A percentile compares a stretch with the other conserved stretches of the same genome.
Evolutionary conservation across 805 yeast species (phyloP).

Genomic region (Candida corydali): DNA sequence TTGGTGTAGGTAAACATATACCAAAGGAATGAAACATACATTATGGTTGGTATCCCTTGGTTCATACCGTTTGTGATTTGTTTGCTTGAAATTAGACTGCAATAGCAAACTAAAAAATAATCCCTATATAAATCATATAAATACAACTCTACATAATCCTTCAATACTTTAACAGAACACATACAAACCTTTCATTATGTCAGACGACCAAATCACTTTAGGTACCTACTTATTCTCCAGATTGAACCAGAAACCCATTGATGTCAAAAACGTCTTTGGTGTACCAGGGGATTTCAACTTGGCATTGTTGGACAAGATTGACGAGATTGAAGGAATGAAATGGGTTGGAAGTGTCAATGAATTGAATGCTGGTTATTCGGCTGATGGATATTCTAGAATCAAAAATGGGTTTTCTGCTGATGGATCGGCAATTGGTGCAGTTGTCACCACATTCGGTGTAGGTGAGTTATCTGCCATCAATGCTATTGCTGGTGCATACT

Average conservation of each 20-base stretch:
- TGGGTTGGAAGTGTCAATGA: constrained; percentile 90
- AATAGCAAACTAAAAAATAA: too few species aligned
- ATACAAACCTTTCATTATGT: constrained; percentile 36
- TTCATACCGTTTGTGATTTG: too few species aligned
- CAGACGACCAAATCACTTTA: constrained; percentile 44
- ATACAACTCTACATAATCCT: too few species aligned
- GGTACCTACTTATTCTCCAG: constrained; percentile 65
- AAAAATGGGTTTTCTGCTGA: constrained; percentile 46
- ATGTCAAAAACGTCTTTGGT: constrained; percentile 54
- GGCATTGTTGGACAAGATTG: constrained; percentile 61
- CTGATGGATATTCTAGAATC: constrained; percentile 78
- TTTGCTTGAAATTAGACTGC: too few species aligned
- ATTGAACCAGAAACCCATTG: constrained; percentile 48
- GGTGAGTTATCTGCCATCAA: constrained; percentile 84
- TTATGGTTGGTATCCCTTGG: too few species aligned
- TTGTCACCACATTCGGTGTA: constrained; percentile 75
- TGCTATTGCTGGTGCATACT: constrained; percentile 76
- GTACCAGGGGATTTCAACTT: constrained; percentile 78
- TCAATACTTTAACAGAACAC: too few species aligned
- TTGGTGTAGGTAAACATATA: too few species aligned
- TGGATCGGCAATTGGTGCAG: constrained; percentile 30
- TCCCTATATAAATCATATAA: too few species aligned
- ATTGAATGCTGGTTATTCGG: constrained; percentile 83
- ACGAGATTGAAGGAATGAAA: constrained; percentile 42
- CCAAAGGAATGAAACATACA: too few species aligned